Percentiles rank a stretch among this genome's conserved stretches.
phyloP scores from a whole-genome alignment of 345 rosid species.

The Aethionema arabicum region DNA sequence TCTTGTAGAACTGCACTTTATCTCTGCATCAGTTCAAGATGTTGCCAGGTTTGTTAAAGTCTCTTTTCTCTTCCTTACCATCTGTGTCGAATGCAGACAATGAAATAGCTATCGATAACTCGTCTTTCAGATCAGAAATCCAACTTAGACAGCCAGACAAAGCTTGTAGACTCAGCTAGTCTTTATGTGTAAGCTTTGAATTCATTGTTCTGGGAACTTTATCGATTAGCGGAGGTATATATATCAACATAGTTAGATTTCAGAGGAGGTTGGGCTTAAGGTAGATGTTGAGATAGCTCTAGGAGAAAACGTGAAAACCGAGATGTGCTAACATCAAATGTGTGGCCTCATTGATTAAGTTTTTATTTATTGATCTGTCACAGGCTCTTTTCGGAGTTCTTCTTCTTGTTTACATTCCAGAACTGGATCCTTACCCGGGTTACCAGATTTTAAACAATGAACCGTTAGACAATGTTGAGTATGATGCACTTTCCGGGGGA shows the following conservation, averaged over 20 bases:
- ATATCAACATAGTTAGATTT: background rate
- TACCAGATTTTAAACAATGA: constrained; percentile 52
- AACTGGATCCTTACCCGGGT: constrained; percentile 68
- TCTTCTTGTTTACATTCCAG: constrained; percentile 66
- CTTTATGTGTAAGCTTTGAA: constrained; percentile 1
- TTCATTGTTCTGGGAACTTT: constrained; percentile 13
- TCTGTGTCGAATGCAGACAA: background rate
- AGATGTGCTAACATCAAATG: constrained; percentile 6
- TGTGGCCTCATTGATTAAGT: constrained; percentile 5
- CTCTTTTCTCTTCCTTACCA: background rate
- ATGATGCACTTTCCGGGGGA: constrained; percentile 73
- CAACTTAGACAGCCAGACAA: background rate
- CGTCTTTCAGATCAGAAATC: too few species aligned
- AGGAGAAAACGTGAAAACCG: background rate
- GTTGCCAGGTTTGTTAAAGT: constrained; percentile 65
- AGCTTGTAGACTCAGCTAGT: too few species aligned
- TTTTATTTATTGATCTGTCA: constrained; percentile 22
- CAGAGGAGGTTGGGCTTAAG: constrained; percentile 17
- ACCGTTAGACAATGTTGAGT: constrained; percentile 52
- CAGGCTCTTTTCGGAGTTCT: constrained; percentile 79
- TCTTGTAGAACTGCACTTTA: constrained; percentile 54
- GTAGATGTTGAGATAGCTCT: constrained; percentile 2
- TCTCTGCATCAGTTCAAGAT: constrained; percentile 57
- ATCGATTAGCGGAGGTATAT: too few species aligned
- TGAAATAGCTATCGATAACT: background rate